Evolutionary conservation across 306 rosid genomes (phyloP), one percentile per base, ranked within the genome.

Genomic region (Quercus bicolor): DNA sequence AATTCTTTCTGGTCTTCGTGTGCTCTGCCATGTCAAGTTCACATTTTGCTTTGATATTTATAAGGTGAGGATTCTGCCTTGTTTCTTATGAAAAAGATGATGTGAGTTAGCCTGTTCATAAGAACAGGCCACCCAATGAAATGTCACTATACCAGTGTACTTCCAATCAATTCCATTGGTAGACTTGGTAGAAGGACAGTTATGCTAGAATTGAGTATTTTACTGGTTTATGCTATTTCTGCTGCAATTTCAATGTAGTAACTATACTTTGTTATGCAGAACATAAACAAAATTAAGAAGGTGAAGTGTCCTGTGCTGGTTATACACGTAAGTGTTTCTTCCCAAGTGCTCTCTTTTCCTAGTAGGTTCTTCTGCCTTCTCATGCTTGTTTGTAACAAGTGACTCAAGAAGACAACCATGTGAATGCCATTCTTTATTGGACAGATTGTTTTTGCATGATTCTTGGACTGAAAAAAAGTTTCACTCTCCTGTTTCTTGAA

Each of bases 301-400:
- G 99, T 91, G 85, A 93, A 96, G 89, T 91, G 94, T 87, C 99
- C 97, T 20, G 99, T 93, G 82, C 91, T 96, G 31, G 98, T 96
- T 66, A 96, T 96, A 82, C 99, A 96, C 84, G 99, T 96, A 87
- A 96, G 99, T 89, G 70, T 60, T 77, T 81, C 52, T 74, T 75
- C 45, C 40, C 28, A 19, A 24, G 24, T 29, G 31, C 56, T 54
- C 37, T 53, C 1, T 7, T 40, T 78, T 65, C 70, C 57, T 29
- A 61, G 29, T 54, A 26, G 20, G 4, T 21, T 75, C 40, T 72
- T 55, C 77, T 29, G 55, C 68, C 74, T 77, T 64, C 28, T 52
- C 26, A 18, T 68, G 66, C 53, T 53, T 73, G 62, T 68, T 76
- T 76, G 40, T 72, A 70, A 56, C 24, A 31, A 23, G 48, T 12